These are phyloP conservation scores for Sphaceloma murrayae DNA, from an alignment of 2,329 filamentous ascomycete species.

Conservation along the genomic window DNA sequence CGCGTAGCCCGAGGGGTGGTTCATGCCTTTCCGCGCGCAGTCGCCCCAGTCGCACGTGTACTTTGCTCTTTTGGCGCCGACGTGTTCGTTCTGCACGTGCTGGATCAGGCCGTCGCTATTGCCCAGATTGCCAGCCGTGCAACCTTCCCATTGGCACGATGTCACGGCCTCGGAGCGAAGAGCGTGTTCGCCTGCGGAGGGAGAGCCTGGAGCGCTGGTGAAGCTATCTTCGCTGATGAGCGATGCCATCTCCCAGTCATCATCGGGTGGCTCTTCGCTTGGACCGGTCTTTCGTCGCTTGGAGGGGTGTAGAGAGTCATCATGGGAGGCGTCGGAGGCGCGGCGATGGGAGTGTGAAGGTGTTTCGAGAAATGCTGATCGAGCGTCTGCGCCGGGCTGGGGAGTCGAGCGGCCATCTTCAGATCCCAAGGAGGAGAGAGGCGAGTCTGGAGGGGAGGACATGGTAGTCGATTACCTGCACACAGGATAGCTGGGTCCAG, in stretches of 20 bases:
- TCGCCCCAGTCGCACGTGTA: slow-evolving; percentile 98
- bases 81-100: slow-evolving; percentile 74
- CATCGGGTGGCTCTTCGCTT: slow-evolving; percentile 30
- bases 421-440: slow-evolving; percentile 53
- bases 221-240: slow-evolving; percentile 87
- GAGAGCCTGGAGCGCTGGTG: slow-evolving; percentile 56
- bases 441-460: slow-evolving; percentile 18
- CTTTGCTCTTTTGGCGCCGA: slow-evolving; percentile 76
- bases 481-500: no score
- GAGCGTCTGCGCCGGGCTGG: neutral
- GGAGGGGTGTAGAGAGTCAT: slow-evolving; percentile 22
- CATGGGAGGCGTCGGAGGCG: slow-evolving; percentile 12
- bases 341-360: slow-evolving; percentile 13
- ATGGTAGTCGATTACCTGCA: slow-evolving; percentile 9
- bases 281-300: slow-evolving; percentile 34
- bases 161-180: slow-evolving; percentile 37
- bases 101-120: slow-evolving; percentile 45
- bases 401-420: slow-evolving; percentile 42
- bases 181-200: slow-evolving; percentile 36
- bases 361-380: slow-evolving; percentile 1
- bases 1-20: slow-evolving; percentile 91
- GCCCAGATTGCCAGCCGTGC: slow-evolving; percentile 38
- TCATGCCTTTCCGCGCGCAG: slow-evolving; percentile 76
- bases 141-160: slow-evolving; percentile 43
- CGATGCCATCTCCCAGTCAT: slow-evolving; percentile 33